Percentiles rank a stretch among this genome's conserved stretches.
These are phyloP conservation scores for Lipomyces kockii DNA, from an alignment of 805 yeast species.

Conservation along the genomic window DNA sequence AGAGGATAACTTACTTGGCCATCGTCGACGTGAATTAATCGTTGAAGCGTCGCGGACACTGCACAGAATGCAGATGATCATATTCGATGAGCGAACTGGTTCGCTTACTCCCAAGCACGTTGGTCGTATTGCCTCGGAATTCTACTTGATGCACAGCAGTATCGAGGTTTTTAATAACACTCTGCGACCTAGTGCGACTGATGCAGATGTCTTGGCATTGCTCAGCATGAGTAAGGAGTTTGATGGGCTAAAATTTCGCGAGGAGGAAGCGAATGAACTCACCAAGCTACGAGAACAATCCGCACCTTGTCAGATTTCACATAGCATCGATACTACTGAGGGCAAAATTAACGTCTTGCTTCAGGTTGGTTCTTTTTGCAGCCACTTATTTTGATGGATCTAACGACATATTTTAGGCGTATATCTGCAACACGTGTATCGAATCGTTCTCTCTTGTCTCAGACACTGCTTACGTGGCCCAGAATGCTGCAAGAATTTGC, in stretches of 20 bases:
- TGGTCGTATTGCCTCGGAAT: constrained; percentile 94
- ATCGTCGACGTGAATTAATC: constrained; percentile 75
- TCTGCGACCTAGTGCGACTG: constrained; percentile 83
- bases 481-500: constrained; percentile 89
- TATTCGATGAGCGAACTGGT: constrained; percentile 82
- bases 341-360: constrained; percentile 86
- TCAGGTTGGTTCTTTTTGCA: constrained; percentile 50
- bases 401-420: constrained; percentile 51
- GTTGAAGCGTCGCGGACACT: constrained; percentile 77
- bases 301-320: constrained; percentile 81
- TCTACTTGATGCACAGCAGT: constrained; percentile 80
- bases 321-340: constrained; percentile 71
- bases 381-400: background rate
- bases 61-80: constrained; percentile 90
- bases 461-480: constrained; percentile 92
- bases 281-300: constrained; percentile 54
- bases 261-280: constrained; percentile 82
- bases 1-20: constrained; percentile 79
- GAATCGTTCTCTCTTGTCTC: constrained; percentile 82
- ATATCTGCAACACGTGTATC: constrained; percentile 72
- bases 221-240: constrained; percentile 92
- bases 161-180: constrained; percentile 87
- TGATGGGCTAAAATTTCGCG: constrained; percentile 84
- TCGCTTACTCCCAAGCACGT: constrained; percentile 83
- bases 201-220: constrained; percentile 87